Evolutionary conservation across 208 protist species (phyloP).

Genomic region (Acanthamoeba polyphaga): DNA sequence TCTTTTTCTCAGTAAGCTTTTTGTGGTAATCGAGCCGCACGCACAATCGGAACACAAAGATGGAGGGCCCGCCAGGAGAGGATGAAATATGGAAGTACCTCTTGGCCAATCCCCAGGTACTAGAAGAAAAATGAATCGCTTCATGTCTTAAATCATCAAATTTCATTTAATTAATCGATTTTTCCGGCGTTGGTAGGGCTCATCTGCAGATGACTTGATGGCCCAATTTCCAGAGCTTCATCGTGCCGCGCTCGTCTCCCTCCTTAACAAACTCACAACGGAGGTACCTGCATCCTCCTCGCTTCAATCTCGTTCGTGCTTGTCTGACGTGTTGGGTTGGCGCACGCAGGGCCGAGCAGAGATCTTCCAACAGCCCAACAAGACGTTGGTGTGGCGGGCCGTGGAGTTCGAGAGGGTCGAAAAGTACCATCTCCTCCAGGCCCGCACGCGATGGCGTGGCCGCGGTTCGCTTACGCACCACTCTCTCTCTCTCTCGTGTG

Average conservation of each 20-base stretch:
- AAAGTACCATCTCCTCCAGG: neutral
- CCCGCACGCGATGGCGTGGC: too few species aligned
- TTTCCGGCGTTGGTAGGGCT: neutral
- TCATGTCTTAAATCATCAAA: neutral
- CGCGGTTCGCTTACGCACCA: too few species aligned
- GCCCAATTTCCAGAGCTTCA: neutral
- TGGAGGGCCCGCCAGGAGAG: neutral
- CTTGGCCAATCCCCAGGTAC: neutral
- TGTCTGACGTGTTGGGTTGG: neutral
- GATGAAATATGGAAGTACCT: slow-evolving; percentile 8
- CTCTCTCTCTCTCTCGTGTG: too few species aligned
- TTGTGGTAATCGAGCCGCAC: neutral
- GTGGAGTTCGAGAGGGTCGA: neutral
- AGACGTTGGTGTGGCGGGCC: neutral
- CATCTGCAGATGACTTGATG: neutral
- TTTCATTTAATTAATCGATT: neutral
- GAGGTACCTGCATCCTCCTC: neutral
- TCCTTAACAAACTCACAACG: slow-evolving; percentile 15
- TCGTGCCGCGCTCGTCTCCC: neutral
- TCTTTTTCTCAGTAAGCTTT: neutral
- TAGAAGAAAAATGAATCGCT: neutral
- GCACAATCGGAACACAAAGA: neutral
- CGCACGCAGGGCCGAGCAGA: neutral
- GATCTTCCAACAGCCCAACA: neutral
- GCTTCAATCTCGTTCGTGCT: neutral